Evolutionary conservation across 2,329 filamentous ascomycete species (phyloP).

Genomic region (Botrytis aclada): DNA sequence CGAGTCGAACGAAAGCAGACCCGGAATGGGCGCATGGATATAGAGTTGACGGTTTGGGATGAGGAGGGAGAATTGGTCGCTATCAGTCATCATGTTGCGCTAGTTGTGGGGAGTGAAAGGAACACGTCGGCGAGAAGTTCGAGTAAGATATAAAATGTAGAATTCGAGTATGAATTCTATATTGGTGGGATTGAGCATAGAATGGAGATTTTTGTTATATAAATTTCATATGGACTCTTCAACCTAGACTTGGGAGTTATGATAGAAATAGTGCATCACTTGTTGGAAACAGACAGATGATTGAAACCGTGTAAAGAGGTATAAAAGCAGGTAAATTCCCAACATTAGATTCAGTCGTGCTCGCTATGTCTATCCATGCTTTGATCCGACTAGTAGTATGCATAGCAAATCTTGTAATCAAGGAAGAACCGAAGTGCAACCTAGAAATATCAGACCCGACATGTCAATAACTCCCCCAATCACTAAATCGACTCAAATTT

Average conservation of each 20-base stretch:
- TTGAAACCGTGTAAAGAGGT: neutral
- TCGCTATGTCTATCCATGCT: slow-evolving; percentile 9
- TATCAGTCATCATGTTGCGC: slow-evolving; percentile 63
- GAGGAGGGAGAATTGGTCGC: slow-evolving; percentile 62
- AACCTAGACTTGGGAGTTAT: neutral
- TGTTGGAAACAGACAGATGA: neutral
- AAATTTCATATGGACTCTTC: neutral
- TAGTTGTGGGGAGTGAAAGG: slow-evolving; percentile 61
- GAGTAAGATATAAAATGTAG: slow-evolving; percentile 22
- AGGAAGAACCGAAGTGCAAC: neutral
- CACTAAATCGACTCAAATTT: neutral
- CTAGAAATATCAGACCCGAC: slow-evolving; percentile 4
- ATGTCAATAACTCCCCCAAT: neutral
- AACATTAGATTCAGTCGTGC: neutral
- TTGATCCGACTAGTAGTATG: neutral
- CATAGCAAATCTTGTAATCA: neutral
- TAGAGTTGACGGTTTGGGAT: slow-evolving; percentile 68
- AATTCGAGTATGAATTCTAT: neutral
- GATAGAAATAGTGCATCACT: neutral
- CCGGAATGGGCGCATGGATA: slow-evolving; percentile 68
- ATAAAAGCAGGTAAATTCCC: neutral
- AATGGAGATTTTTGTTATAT: neutral
- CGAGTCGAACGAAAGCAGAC: slow-evolving; percentile 64
- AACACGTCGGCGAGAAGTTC: slow-evolving; percentile 45
- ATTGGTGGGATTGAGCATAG: neutral